phyloP scores from a whole-genome alignment of 2,329 filamentous ascomycete genomes.

The Aspergillus aculeatinus region DNA sequence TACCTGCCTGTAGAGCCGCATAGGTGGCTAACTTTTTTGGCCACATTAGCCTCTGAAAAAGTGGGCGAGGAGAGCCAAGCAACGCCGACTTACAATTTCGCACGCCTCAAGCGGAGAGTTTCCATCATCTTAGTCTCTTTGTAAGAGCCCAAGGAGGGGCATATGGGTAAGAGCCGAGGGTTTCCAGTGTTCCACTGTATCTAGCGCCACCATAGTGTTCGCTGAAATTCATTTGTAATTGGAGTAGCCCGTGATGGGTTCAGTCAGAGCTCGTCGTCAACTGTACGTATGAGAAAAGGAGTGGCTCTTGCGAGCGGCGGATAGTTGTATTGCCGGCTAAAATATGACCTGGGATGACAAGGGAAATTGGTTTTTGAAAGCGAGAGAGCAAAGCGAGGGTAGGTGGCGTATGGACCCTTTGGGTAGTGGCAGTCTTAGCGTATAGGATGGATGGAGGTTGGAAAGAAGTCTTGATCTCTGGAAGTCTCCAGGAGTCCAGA shows the following conservation, averaged over 20 bases:
- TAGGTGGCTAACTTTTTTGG: neutral
- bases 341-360: neutral
- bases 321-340: neutral
- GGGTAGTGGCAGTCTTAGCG: neutral
- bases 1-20: conserved; percentile 1
- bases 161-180: neutral
- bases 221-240: neutral
- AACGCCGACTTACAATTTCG: neutral
- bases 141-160: neutral
- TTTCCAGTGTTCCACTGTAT: neutral
- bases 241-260: neutral
- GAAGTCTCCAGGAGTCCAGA: no score
- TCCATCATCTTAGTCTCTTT: neutral
- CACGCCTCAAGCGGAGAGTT: neutral
- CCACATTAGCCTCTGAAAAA: neutral
- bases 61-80: conserved; percentile 1
- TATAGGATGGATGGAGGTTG: neutral
- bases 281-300: neutral
- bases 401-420: neutral
- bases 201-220: neutral
- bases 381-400: neutral
- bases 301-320: neutral
- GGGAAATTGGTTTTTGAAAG: no score
- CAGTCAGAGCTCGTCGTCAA: neutral
- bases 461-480: neutral